Evolutionary conservation across 441 rosid species (phyloP), one percentile per base, ranked within the genome.

Genomic region (Flueggea neowawraea): DNA sequence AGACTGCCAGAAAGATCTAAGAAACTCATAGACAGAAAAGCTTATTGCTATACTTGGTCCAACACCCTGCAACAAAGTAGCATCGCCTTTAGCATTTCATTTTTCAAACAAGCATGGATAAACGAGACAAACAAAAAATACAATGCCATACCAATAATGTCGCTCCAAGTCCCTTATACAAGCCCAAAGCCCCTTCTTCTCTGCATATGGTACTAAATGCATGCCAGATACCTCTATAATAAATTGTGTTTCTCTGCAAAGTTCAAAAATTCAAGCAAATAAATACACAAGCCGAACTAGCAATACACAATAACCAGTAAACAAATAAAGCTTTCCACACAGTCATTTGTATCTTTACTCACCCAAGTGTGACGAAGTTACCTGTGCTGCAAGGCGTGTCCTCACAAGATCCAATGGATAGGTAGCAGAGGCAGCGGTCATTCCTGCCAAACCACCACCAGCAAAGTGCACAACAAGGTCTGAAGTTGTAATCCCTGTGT

Each of bases 301-400:
- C 39, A 33, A 33, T 33, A 6, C 39, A 5, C 9, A 36, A 36
- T 36, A 36, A 36, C 41, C 4, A 4, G 41, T 36, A 4, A 36
- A 36, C 41, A 36, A 36, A 64, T 10, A 62, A 58, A 59, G 31
- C 44, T 28, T 54, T 39, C 64, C 63, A 48, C 51, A 41, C 14
- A 13, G 5, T 0, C 16, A 1, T n/a, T 31, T 16, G 28, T 13
- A 31, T 57, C 61, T 54, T 61, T 32, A 63, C 59, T 65, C 67
- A 68, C 59, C 70, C 58, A 33, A 36, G 61, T 45, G 16, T 52
- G 54, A 41, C 60, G 55, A 60, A 64, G 64, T 74, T 82, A 91
- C 99, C 97, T 94, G 99, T 10, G 95, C 95, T 63, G 97, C 87
- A 56, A 95, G 94, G 48, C 99, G 93, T 2, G 98, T 90, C 82